Percentiles rank a stretch among this genome's conserved stretches.
Conservation (phyloP, 176 grass and related monocot species). For the Bonia amplexicaulis region DNA sequence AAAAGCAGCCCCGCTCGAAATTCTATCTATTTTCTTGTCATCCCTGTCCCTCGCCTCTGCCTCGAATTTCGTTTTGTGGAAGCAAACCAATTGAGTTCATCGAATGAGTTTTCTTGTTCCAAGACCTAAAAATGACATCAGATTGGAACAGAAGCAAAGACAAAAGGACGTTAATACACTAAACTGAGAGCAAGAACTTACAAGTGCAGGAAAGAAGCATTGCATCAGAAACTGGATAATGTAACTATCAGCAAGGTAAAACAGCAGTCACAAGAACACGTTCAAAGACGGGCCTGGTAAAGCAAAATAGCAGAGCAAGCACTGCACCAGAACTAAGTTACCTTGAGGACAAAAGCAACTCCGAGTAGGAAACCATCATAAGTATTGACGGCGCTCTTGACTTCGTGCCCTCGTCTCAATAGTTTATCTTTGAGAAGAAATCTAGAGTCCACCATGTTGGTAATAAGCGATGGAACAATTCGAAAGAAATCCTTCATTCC, state of each 20-base stretch:
- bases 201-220: neutral
- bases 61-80: conserved; percentile 41
- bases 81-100: conserved; percentile 62
- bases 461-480: conserved; percentile 40
- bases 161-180: neutral
- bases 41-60: conserved; percentile 12
- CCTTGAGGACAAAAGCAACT: conserved; percentile 66
- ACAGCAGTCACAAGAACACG: neutral
- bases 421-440: conserved; percentile 55
- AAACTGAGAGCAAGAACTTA: neutral
- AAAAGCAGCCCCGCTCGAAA: conserved; percentile 22
- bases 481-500: conserved; percentile 54
- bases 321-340: conserved; percentile 5
- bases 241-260: neutral
- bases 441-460: conserved; percentile 44
- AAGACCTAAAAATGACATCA: conserved; percentile 39
- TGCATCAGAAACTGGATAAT: neutral
- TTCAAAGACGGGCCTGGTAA: neutral
- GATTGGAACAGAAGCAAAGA: neutral
- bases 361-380: conserved; percentile 59
- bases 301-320: neutral
- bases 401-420: conserved; percentile 42
- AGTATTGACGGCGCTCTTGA: conserved; percentile 10
- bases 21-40: conserved; percentile 36
- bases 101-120: conserved; percentile 52